phyloP scores from a whole-genome alignment of 2,329 filamentous ascomycete species.

The Colletotrichum sublineola region DNA sequence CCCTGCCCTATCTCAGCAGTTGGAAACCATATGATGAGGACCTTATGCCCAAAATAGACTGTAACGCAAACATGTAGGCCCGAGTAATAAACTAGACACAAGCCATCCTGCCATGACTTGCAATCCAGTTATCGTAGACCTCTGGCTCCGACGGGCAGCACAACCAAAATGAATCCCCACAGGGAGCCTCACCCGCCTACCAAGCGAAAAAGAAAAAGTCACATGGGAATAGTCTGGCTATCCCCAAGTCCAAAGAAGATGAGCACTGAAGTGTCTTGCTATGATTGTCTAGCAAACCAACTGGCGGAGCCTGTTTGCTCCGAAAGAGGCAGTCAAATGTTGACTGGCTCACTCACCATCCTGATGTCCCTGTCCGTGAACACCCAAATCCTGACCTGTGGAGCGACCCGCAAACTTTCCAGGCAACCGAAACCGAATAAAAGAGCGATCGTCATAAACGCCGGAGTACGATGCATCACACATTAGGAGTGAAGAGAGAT shows the following conservation, averaged over 20 bases:
- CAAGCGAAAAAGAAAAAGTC: not conserved
- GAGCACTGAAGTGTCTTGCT: constrained; percentile 9
- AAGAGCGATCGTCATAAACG: constrained; percentile 29
- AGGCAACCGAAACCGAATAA: constrained; percentile 25
- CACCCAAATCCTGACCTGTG: constrained; percentile 27
- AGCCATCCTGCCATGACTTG: not conserved
- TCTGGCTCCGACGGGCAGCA: not conserved
- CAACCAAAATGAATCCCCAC: not conserved
- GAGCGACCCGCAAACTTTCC: constrained; percentile 32
- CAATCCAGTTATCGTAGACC: too few species aligned
- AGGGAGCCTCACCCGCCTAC: not conserved
- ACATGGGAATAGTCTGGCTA: not conserved
- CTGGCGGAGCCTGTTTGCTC: constrained; percentile 8
- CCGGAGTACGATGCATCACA: constrained; percentile 40
- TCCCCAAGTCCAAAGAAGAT: not conserved
- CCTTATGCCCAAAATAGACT: too few species aligned
- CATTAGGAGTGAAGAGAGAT: constrained; percentile 24
- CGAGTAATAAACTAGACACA: not conserved
- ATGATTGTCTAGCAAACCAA: constrained; percentile 22
- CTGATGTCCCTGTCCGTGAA: constrained; percentile 13
- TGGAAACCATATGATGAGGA: not conserved
- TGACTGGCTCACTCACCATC: not conserved
- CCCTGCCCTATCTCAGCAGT: not conserved
- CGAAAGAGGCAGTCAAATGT: not conserved
- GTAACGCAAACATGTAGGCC: too few species aligned